Evolutionary conservation across 768 basidiomycete species (phyloP).

Genomic region (Boletus edulis): DNA sequence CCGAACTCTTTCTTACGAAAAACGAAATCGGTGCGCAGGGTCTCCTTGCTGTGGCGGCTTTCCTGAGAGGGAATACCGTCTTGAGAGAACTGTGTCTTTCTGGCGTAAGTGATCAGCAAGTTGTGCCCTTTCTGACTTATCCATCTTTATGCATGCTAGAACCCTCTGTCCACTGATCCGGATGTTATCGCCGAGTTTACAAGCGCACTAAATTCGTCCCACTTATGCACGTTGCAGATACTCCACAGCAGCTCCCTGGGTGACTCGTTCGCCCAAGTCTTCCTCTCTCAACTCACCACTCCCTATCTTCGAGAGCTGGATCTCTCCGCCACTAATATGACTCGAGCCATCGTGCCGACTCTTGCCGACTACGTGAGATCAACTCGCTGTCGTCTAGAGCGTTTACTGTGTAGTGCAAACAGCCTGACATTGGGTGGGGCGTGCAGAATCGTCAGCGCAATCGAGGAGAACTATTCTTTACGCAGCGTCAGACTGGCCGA

Average conservation of each 20-base stretch:
- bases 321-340: conserved; percentile 51
- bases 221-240: conserved; percentile 48
- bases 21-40: conserved; percentile 56
- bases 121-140: conserved; percentile 2
- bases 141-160: conserved; percentile 31
- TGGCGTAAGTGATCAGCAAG: conserved; percentile 41
- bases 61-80: conserved; percentile 44
- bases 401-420: conserved; percentile 57
- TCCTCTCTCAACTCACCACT: conserved; percentile 50
- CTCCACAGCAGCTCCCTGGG: conserved; percentile 48
- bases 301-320: conserved; percentile 52
- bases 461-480: conserved; percentile 49
- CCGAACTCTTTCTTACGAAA: conserved; percentile 56
- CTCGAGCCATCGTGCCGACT: conserved; percentile 37
- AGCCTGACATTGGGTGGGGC: conserved; percentile 46
- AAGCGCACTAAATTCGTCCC: conserved; percentile 53
- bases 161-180: conserved; percentile 39
- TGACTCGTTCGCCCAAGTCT: conserved; percentile 46
- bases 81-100: conserved; percentile 55
- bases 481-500: conserved; percentile 51
- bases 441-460: conserved; percentile 42
- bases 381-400: conserved; percentile 45
- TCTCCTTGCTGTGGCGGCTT: conserved; percentile 50
- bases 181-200: conserved; percentile 40
- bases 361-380: conserved; percentile 53